These are phyloP conservation scores for Backusella psychrophila DNA, from an alignment of 192 early-diverging fungal species.

Conservation along the genomic window DNA sequence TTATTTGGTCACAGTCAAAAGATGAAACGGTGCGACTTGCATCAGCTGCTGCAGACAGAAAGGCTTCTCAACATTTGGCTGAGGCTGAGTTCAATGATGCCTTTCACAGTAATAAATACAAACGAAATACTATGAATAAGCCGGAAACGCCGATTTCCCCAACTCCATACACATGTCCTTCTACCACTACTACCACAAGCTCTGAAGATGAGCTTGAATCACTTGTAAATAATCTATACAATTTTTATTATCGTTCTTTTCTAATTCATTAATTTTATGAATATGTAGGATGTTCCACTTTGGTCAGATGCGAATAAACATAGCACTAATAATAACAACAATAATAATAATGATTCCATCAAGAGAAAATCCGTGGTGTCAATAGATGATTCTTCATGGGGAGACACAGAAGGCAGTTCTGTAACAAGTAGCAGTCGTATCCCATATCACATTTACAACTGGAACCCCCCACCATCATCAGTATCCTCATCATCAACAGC, in stretches of 20 bases:
- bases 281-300: slow-evolving; percentile 25
- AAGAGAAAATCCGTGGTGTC: slow-evolving; percentile 24
- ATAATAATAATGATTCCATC: neutral
- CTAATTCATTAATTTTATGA: neutral
- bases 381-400: slow-evolving; percentile 17
- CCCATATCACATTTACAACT: neutral
- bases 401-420: slow-evolving; percentile 25
- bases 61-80: neutral
- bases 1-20: slow-evolving; percentile 22
- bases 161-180: neutral
- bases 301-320: slow-evolving; percentile 32
- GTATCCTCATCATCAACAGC: neutral
- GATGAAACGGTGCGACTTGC: slow-evolving; percentile 23
- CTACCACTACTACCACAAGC: neutral
- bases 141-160: neutral
- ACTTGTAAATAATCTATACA: slow-evolving; percentile 13
- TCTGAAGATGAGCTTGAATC: slow-evolving; percentile 28
- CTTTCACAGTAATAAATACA: neutral
- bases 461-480: neutral
- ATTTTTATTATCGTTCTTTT: neutral
- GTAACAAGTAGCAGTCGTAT: slow-evolving; percentile 9
- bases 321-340: slow-evolving; percentile 2
- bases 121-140: neutral
- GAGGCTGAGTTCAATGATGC: slow-evolving; percentile 9
- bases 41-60: slow-evolving; percentile 8